Base-by-base conservation (phyloP, 495 filamentous ascomycete species). In the Penicillium arizonense region DNA sequence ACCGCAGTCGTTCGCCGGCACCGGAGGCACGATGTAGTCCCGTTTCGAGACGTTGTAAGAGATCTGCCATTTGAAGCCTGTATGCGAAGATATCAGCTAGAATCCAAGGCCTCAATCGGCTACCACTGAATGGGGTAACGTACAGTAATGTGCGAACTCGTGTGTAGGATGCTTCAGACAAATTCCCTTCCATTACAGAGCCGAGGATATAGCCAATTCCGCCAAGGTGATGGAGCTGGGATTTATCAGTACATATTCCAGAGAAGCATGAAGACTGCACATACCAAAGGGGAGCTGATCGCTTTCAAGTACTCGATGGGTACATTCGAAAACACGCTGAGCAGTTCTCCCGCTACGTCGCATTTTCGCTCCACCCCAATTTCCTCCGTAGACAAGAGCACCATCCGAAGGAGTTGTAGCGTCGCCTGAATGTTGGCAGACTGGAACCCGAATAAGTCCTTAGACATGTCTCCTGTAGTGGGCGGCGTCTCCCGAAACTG, bases 361-460 rank as follows among this genome's bases (percentile, higher is more conserved):
- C 78, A 81, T 55, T 77, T 77, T 21, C 71, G 61, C 37, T 75
- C 64, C 5, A 76, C 62, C 23, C 70, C 72, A 28, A 63, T 65
- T 34, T 71, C 66, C 32, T 72, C 74, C 0, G 69, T 61, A 5
- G 72, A 72, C 51, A 79, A 70, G 11, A 78, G 61, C 3, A 76
- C 65, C 66, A 81, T 78, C 9, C 75, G 74, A 10, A 81, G 68
- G 6, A 81, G 69, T 46, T 77, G 74, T 10, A 81, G 58, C 6
- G 75, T 80, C 4, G 76, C 75, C 24, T 74, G 68, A 37, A 81
- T 80, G 44, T 80, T 79, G 33, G 78, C 78, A 12, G 75, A 74
- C 57, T 81, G 77, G 38, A 80, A 79, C 2, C 75, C 72, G 45
- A 74, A 76, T 2, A 73, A 61, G 50, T 78, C 71, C 23, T 64